These are phyloP conservation scores for Rhizopogon vinicolor DNA, from an alignment of 768 basidiomycete genomes.

Conservation along the genomic window DNA sequence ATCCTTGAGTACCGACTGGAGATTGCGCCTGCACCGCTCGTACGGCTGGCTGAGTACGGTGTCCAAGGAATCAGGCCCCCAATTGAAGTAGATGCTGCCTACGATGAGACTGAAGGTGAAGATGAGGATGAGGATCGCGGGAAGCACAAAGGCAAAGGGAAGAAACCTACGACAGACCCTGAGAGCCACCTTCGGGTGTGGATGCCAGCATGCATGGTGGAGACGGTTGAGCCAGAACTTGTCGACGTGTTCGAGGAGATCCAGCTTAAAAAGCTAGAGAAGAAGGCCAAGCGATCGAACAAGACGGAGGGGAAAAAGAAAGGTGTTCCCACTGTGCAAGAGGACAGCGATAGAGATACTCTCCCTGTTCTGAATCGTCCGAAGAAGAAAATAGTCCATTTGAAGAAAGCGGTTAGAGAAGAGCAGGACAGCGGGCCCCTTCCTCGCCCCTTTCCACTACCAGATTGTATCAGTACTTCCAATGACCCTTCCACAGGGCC, in stretches of 20 bases:
- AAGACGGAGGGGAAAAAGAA: slow-evolving; percentile 30
- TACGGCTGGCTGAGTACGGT: slow-evolving; percentile 59
- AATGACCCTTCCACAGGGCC: background rate
- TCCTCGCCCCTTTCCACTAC: background rate
- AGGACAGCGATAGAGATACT: slow-evolving; percentile 4
- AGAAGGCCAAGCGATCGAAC: slow-evolving; percentile 33
- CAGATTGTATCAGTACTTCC: background rate
- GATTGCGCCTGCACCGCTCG: slow-evolving; percentile 62
- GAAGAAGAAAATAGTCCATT: background rate
- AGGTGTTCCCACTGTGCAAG: slow-evolving; percentile 4
- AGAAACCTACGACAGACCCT: slow-evolving; percentile 41
- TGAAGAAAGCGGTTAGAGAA: background rate
- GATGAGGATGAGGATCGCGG: slow-evolving; percentile 40
- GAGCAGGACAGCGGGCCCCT: background rate
- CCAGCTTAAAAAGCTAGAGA: slow-evolving; percentile 42
- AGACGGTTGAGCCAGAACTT: slow-evolving; percentile 59
- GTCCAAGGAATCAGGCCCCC: slow-evolving; percentile 57
- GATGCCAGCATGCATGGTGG: slow-evolving; percentile 80
- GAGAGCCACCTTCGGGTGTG: slow-evolving; percentile 61
- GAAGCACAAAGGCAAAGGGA: slow-evolving; percentile 28
- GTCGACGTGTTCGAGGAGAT: slow-evolving; percentile 56
- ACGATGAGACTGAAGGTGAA: slow-evolving; percentile 48
- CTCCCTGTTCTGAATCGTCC: background rate
- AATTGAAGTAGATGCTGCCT: slow-evolving; percentile 36
- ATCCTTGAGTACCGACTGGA: slow-evolving; percentile 79